These are phyloP conservation scores for Coriaria nepalensis DNA, from an alignment of 306 rosid species.

Conservation along the genomic window DNA sequence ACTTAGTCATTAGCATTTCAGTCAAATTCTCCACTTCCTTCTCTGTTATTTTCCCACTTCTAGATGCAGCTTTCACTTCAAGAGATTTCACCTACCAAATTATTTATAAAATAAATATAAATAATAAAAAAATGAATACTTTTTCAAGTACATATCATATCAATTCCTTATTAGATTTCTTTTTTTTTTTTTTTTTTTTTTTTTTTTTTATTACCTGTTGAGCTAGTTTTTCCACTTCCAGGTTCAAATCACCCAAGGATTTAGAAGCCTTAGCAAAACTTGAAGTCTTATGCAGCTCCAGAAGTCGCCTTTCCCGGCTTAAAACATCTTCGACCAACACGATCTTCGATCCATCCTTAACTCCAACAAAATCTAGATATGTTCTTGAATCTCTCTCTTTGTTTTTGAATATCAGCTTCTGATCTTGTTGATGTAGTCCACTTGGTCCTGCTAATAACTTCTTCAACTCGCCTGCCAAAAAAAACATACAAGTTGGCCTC, in stretches of 20 bases:
- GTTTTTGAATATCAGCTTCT: constrained; percentile 45
- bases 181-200: no score
- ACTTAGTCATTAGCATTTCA: constrained; percentile 88
- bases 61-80: constrained; percentile 25
- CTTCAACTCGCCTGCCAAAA: constrained; percentile 65
- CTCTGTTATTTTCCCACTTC: constrained; percentile 45
- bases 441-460: constrained; percentile 44
- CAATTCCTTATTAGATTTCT: no score
- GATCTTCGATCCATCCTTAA: constrained; percentile 62
- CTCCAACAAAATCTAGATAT: constrained; percentile 55
- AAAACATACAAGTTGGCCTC: neutral
- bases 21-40: constrained; percentile 51
- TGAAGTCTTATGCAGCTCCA: constrained; percentile 39
- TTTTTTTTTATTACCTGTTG: constrained; percentile 40
- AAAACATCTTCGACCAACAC: constrained; percentile 48
- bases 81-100: neutral
- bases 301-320: constrained; percentile 44
- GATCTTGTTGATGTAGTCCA: constrained; percentile 43
- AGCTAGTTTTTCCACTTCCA: constrained; percentile 44
- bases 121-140: neutral
- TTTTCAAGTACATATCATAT: no score
- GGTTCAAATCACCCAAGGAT: constrained; percentile 36
- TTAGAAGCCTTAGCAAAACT: constrained; percentile 45
- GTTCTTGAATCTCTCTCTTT: constrained; percentile 55
- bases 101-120: neutral